Evolutionary conservation across 345 rosid species (phyloP), one percentile per base, ranked within the genome.

Genomic region (Nephelium lappaceum): DNA sequence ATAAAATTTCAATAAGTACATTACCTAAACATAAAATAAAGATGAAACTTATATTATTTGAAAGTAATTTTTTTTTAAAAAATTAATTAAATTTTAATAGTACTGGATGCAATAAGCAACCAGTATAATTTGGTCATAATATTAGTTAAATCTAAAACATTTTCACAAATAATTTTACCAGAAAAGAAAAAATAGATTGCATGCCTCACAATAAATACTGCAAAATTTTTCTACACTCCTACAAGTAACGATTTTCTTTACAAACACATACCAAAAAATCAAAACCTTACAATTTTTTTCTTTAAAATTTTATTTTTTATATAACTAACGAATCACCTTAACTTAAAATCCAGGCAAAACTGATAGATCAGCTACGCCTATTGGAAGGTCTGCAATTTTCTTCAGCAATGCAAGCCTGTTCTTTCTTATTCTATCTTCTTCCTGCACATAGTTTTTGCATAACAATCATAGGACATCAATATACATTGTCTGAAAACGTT

Each of bases 361-460:
- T 42, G 98, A 86, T 25, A 95, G 85, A 77, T 95, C 97, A 16
- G 87, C 93, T 27, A 92, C 86, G 74, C 98, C 98, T 81, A 45
- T 86, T 16, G 95, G 97, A 81, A 95, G 93, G 75, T 83, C 92
- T 39, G 97, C 92, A 78, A 89, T 87, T 84, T 88, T 87, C 81
- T 86, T 87, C 23, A 95, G 97, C 68, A 95, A 83, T 42, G 91
- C 89, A 62, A 93, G 95, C 83, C 97, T 90, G 89, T 91, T 94
- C 74, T 87, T 85, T 82, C 92, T 85, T 41, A 90, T 87, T 82
- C 84, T 88, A 77, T 88, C 92, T 36, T 91, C 94, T 49, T 94
- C 98, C 98, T 94, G 92, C 86, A 69, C 11, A 57, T 38, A 74
- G 74, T 19, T 57, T 57, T 5, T 19, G 23, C 5, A n/a, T 0